Base-by-base conservation (phyloP, 257 asterid genomes). In the Solanum chiquidenum region DNA sequence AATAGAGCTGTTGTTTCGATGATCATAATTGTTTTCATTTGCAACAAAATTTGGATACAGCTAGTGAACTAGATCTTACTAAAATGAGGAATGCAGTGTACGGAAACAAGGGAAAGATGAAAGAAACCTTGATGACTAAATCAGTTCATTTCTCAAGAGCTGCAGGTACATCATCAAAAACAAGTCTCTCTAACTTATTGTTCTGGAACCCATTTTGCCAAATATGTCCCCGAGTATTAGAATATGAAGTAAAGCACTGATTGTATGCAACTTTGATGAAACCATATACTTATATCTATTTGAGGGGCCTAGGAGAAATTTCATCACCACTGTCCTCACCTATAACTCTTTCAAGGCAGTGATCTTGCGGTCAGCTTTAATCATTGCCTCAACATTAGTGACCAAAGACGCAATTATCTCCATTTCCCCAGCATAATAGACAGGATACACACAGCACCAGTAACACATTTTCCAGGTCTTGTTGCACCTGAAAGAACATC, bases 361-460 rank as follows among this genome's bases (percentile, higher is more conserved):
- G 89, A 97, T 94, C 92, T 96, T 97, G 85, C 98, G 86, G 93
- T 97, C 99, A 58, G 99, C 96, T 93, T 94, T 92, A 84, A 95
- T 97, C 99, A 97, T 97, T 23, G 96, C 97, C 87, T 87, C 94
- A 79, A 95, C 98, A 77, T 97, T 97, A 80, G 98, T 86, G 44
- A 96, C 96, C 91, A 97, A 82, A 86, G 99, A 97, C 34, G 91
- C 95, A 91, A 94, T 93, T 35, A 95, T 91, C 5, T 95, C 98
- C 88, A 91, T 94, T 89, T 95, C 96, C 75, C 89, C 94, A 84
- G 97, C 99, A 89, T 86, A 83, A 89, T 89, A 23, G 89, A 33
- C 0, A 98, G 99, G 89, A 97, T 92, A 14, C 96, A 95, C 87
- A 97, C 94, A 35, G 98, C 98, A 90, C 95, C 98, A 83, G 34